These are phyloP conservation scores for Colletotrichum costaricense DNA, from an alignment of 2,329 filamentous ascomycete genomes.

Conservation along the genomic window DNA sequence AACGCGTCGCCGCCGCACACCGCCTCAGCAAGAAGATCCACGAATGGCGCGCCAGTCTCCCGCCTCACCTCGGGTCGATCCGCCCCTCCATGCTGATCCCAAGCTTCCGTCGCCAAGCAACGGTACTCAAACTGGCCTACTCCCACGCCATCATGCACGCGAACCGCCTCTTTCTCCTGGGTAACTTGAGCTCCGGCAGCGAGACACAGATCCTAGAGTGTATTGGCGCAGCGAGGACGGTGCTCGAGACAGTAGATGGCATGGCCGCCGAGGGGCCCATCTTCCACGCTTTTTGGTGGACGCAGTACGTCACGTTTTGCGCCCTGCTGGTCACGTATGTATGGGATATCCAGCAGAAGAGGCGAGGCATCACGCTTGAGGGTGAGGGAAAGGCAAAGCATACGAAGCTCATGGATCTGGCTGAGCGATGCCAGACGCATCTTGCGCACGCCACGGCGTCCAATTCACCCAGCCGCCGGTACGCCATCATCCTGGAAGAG, in stretches of 20 bases:
- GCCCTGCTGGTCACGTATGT: conserved; percentile 65
- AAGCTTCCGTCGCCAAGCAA: conserved; percentile 59
- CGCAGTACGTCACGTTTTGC: conserved; percentile 65
- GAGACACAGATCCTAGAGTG: conserved; percentile 52
- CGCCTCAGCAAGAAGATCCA: conserved; percentile 51
- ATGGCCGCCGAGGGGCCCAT: conserved; percentile 47
- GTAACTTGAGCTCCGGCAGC: conserved; percentile 30
- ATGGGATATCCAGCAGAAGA: conserved; percentile 51
- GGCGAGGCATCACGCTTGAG: conserved; percentile 20
- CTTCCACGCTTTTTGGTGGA: conserved; percentile 61
- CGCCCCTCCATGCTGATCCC: conserved; percentile 58
- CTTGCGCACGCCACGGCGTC: conserved; percentile 44
- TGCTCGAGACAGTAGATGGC: conserved; percentile 56
- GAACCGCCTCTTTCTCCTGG: conserved; percentile 64
- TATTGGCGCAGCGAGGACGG: conserved; percentile 57
- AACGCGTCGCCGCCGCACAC: conserved; percentile 51
- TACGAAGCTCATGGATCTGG: conserved; percentile 48
- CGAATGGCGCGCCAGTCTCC: conserved; percentile 51
- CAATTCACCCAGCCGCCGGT: conserved; percentile 38
- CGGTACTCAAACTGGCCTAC: conserved; percentile 64
- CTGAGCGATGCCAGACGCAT: conserved; percentile 53
- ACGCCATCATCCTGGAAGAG: conserved; percentile 39
- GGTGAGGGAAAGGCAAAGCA: conserved; percentile 9
- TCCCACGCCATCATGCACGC: conserved; percentile 67
- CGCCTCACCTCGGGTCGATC: conserved; percentile 55